A percentile compares a stretch with the other conserved stretches of the same genome.
Evolutionary conservation across 139 green algal species (phyloP).

Genomic region (Chlorella sp.): DNA sequence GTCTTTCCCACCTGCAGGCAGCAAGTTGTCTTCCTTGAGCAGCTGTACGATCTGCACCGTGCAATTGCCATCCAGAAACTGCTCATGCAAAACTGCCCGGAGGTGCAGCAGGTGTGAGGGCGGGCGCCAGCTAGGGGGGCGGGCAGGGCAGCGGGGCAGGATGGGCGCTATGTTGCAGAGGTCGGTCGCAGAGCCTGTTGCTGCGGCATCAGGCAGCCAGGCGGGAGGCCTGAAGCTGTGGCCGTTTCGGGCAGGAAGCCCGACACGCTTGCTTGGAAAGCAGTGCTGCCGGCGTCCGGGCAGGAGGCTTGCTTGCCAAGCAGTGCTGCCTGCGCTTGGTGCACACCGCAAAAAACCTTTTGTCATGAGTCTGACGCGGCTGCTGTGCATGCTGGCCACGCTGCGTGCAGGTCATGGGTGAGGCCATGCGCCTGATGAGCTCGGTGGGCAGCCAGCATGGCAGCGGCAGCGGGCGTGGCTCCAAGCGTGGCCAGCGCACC

Average conservation of each 20-base stretch:
- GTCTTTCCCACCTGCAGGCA: conserved; percentile 4
- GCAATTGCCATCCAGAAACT: conserved; percentile 48
- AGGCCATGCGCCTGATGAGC: conserved; percentile 35
- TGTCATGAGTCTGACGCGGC: too few relatives aligned
- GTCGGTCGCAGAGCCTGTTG: background rate
- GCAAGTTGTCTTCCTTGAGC: conserved; percentile 45
- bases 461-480: conserved; percentile 20
- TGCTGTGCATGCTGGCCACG: background rate
- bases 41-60: conserved; percentile 50
- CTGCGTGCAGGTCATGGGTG: conserved; percentile 26
- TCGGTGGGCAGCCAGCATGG: conserved; percentile 34
- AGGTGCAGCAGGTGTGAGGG: conserved; percentile 31
- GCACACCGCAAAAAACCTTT: too few relatives aligned
- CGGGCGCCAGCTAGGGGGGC: background rate
- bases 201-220: too few relatives aligned
- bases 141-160: background rate
- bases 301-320: too few relatives aligned
- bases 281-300: too few relatives aligned
- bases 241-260: too few relatives aligned
- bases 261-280: too few relatives aligned
- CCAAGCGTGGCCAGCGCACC: conserved; percentile 26
- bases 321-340: too few relatives aligned
- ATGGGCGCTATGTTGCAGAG: background rate
- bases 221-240: background rate
- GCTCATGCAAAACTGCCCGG: conserved; percentile 42